phyloP scores from a whole-genome alignment of 1,139 yeast species.

The Debaryomyces sp. region DNA sequence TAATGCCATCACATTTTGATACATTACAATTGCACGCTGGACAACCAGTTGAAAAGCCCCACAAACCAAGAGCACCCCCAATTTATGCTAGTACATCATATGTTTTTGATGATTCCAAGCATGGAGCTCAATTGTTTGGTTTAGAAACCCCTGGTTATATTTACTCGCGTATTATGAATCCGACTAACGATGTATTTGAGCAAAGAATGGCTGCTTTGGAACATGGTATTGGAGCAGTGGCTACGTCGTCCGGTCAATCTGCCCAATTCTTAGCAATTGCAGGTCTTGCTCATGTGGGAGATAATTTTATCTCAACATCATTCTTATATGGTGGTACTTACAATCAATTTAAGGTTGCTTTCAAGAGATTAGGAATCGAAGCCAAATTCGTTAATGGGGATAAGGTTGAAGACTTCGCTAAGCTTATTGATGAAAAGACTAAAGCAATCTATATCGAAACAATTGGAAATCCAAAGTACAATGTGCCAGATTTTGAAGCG shows the following conservation, averaged over 20 bases:
- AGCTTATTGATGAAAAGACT: conserved; percentile 77
- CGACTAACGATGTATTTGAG: conserved; percentile 90
- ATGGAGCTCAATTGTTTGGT: conserved; percentile 90
- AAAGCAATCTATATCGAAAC: conserved; percentile 89
- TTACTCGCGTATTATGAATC: conserved; percentile 90
- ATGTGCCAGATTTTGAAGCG: conserved; percentile 86
- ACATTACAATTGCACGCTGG: conserved; percentile 96
- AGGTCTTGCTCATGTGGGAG: conserved; percentile 86
- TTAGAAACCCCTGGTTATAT: conserved; percentile 80
- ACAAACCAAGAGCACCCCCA: conserved; percentile 85
- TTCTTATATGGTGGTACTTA: conserved; percentile 94
- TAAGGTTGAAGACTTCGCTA: conserved; percentile 67
- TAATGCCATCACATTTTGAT: conserved; percentile 71
- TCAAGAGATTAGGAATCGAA: conserved; percentile 85
- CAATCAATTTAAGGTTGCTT: conserved; percentile 91
- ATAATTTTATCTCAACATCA: conserved; percentile 83
- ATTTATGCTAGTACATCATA: conserved; percentile 87
- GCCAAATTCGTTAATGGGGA: conserved; percentile 84
- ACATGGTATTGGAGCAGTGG: conserved; percentile 88
- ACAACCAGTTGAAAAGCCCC: conserved; percentile 63
- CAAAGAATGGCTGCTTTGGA: conserved; percentile 91
- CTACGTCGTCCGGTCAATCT: conserved; percentile 94
- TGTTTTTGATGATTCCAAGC: conserved; percentile 83
- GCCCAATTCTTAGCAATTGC: conserved; percentile 87
- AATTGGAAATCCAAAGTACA: conserved; percentile 92